Evolutionary conservation across 176 grass and related monocot genomes (phyloP).

Genomic region (Aegilops tauschii): DNA sequence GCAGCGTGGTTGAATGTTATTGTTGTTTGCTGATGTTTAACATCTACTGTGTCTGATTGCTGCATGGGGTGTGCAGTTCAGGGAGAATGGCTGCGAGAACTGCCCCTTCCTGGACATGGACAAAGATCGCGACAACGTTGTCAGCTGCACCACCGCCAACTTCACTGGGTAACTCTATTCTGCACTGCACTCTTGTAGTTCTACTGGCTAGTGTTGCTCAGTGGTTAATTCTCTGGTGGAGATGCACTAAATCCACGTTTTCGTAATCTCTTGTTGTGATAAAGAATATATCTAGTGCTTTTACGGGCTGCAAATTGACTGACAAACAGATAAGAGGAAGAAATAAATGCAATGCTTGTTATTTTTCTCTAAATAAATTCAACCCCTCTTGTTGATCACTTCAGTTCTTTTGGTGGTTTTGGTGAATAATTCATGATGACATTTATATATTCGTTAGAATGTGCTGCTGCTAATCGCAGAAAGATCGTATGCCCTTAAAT

Average conservation of each 20-base stretch:
- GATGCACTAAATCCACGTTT: not conserved
- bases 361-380: not conserved
- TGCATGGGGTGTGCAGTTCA: conserved; percentile 56
- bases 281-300: not conserved
- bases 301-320: not conserved
- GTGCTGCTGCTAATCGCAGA: not conserved
- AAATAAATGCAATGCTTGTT: not conserved
- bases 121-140: conserved; percentile 74
- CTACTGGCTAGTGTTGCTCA: not conserved
- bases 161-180: conserved; percentile 67
- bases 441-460: not conserved
- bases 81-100: conserved; percentile 88
- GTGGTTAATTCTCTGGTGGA: not conserved
- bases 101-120: conserved; percentile 97
- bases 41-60: not conserved
- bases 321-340: not conserved
- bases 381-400: not conserved
- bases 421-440: not conserved
- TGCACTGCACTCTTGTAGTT: not conserved
- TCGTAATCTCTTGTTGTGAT: not conserved
- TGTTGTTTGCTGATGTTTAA: not conserved
- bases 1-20: not conserved
- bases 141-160: conserved; percentile 91
- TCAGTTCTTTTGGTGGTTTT: not conserved
- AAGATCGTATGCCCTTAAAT: not conserved